Evolutionary conservation across 345 rosid genomes (phyloP), one percentile per base, ranked within the genome.

Genomic region (Hibiscus tridactylites): DNA sequence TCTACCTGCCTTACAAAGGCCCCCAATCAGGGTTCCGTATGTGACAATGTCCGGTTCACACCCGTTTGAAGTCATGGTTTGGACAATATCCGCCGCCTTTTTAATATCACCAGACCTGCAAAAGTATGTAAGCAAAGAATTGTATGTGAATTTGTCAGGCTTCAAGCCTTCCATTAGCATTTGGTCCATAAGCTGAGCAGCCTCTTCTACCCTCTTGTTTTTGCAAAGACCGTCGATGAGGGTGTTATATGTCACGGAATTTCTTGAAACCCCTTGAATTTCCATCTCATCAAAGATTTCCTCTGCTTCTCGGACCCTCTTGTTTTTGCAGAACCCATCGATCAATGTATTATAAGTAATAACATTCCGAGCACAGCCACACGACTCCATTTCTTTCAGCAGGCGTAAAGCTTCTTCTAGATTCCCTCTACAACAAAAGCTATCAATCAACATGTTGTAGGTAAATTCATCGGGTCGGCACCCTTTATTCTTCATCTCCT

Each of bases 261-360:
- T 86, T 80, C 97, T 88, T 11, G 98, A 90, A 73, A 95, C 84
- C 35, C 97, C 97, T 24, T 85, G 92, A 73, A 91, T 65, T 77
- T 95, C 99, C 96, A 95, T 92, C 79, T 95, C 91, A 74, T 93
- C 97, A 13, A 95, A 92, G 50, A 91, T 85, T 85, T 91, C 93
- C 83, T 91, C 97, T 0, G 97, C 97, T 70, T 86, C 93, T 79
- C 80, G 77, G 29, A 89, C 80, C 86, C 78, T 89, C 77, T 80
- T 86, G 72, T 81, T 88, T 85, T 90, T 95, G 81, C 97, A 87
- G 70, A 92, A 92, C 75, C 97, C 93, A 70, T 83, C 88, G 64
- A 95, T 95, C 81, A 95, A 83, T 7, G 65, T 61, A 61, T 61
- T 61, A 15, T 61, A 94, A 5, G 96, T 91, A 71, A 90, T 79